A percentile compares a stretch with the other conserved stretches of the same genome.
phyloP scores from a whole-genome alignment of 2,329 filamentous ascomycete species.

The Chalaropsis ovoidea region DNA sequence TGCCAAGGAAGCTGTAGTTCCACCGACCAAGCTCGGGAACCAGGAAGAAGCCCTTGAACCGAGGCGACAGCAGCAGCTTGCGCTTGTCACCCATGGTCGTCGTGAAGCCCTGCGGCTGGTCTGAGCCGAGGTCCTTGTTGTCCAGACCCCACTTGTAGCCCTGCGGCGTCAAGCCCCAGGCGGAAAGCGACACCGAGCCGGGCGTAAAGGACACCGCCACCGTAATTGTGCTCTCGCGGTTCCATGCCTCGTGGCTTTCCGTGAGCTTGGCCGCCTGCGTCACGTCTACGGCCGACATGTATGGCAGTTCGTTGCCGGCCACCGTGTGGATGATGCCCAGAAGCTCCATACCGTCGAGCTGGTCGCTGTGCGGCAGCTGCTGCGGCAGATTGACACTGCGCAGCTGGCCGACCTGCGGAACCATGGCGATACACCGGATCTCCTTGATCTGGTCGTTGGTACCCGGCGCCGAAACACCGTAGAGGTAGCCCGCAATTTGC shows the following conservation, averaged over 20 bases:
- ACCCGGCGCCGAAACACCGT: conserved; percentile 83
- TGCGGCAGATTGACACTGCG: conserved; percentile 86
- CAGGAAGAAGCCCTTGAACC: conserved; percentile 91
- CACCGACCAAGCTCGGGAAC: conserved; percentile 82
- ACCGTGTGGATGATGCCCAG: conserved; percentile 92
- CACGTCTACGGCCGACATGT: conserved; percentile 92
- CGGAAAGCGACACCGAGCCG: conserved; percentile 85
- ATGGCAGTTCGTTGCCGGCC: conserved; percentile 86
- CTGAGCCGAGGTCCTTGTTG: conserved; percentile 85
- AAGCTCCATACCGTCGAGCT: conserved; percentile 75
- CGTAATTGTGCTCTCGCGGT: conserved; percentile 80
- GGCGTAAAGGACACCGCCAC: conserved; percentile 96
- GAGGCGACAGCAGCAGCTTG: conserved; percentile 83
- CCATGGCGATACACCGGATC: conserved; percentile 90
- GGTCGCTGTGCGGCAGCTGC: conserved; percentile 83
- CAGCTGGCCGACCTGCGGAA: conserved; percentile 89
- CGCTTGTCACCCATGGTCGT: conserved; percentile 91
- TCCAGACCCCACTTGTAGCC: conserved; percentile 96
- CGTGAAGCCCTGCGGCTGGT: conserved; percentile 88
- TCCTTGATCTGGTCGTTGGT: conserved; percentile 98
- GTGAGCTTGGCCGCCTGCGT: conserved; percentile 88
- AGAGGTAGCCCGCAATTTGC: conserved; percentile 91
- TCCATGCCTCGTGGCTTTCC: conserved; percentile 65
- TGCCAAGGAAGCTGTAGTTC: conserved; percentile 99
- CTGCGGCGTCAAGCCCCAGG: conserved; percentile 82